Evolutionary conservation across 495 filamentous ascomycete species (phyloP), one percentile per base, ranked within the genome.

Genomic region (Lepidopterella palustris): DNA sequence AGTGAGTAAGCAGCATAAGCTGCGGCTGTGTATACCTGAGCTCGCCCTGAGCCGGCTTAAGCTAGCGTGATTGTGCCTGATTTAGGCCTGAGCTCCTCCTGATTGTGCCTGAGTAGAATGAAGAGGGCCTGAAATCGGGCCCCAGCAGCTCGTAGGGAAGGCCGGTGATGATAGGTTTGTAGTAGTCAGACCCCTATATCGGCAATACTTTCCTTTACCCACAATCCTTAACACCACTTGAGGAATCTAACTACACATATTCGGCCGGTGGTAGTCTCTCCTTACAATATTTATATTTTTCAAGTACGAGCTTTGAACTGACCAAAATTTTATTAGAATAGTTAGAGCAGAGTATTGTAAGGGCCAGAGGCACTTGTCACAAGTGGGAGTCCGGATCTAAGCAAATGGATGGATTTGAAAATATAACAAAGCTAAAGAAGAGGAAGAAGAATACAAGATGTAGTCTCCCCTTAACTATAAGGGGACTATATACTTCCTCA

Each of bases 21-120:
- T 63, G 64, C 63, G 60, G 60, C 64, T 67, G 52, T 63, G 64
- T 60, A 64, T 49, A 55, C 32, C 55, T 67, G 56, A 66, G 63
- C 59, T 62, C 48, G 53, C 49, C 59, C 39, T 66, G 48, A 67
- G 64, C 64, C 8, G 60, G 63, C 56, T 31, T 64, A 56, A 67
- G 64, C 64, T 47, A 27, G 62, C 62, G 53, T 65, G 53, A 65
- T 57, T 50, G 51, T 63, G 61, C 64, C 53, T 67, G 52, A 67
- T 62, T 57, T 31, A 57, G 59, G 29, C 60, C 60, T 65, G 45
- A 64, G 58, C 62, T 13, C 10, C 35, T n/a, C 10, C 35, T 61
- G 49, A 60, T 63, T 55, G 35, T 63, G 57, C 61, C 57, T 63
- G 40, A 63, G 61, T 57, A 63, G 57, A 35, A 63, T 60, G 57